Conservation (phyloP, 805 yeast genomes). For the Suhomyces canberraensis region DNA sequence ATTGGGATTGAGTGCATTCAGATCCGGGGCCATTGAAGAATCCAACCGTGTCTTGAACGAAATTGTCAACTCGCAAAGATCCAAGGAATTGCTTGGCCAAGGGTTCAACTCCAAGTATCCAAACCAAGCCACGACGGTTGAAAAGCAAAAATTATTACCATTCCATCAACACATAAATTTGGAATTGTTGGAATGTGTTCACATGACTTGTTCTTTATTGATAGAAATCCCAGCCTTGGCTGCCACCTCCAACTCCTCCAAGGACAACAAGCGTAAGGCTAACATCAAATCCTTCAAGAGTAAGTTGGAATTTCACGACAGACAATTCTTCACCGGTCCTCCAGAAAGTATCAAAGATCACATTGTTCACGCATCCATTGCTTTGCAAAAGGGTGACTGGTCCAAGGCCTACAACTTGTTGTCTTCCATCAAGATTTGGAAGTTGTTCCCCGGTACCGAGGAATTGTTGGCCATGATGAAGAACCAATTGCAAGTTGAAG, state of each 20-base stretch:
- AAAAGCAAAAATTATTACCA: conserved; percentile 82
- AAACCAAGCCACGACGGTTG: conserved; percentile 53
- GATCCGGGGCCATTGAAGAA: conserved; percentile 80
- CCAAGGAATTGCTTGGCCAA: conserved; percentile 92
- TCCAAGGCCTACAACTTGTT: conserved; percentile 67
- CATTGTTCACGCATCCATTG: conserved; percentile 87
- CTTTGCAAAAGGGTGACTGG: conserved; percentile 91
- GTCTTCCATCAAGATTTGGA: conserved; percentile 81
- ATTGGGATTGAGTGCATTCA: conserved; percentile 93
- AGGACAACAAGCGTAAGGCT: conserved; percentile 54
- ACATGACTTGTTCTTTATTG: conserved; percentile 83
- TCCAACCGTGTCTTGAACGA: conserved; percentile 85
- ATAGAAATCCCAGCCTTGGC: conserved; percentile 85
- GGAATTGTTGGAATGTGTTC: conserved; percentile 91
- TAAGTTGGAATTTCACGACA: conserved; percentile 86
- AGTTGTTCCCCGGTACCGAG: conserved; percentile 67
- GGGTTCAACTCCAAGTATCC: conserved; percentile 69
- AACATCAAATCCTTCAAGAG: conserved; percentile 84
- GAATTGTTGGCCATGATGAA: conserved; percentile 67
- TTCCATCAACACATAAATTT: conserved; percentile 98
- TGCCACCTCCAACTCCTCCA: conserved; percentile 61
- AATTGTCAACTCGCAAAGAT: conserved; percentile 78
- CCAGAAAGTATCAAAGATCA: conserved; percentile 95
- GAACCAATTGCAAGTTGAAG: conserved; percentile 80
- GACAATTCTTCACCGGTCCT: conserved; percentile 94